Percentiles rank a stretch among this genome's conserved stretches.
Evolutionary conservation across 371 early-diverging fungal species (phyloP).

Genomic region (Apophysomyces variabilis): DNA sequence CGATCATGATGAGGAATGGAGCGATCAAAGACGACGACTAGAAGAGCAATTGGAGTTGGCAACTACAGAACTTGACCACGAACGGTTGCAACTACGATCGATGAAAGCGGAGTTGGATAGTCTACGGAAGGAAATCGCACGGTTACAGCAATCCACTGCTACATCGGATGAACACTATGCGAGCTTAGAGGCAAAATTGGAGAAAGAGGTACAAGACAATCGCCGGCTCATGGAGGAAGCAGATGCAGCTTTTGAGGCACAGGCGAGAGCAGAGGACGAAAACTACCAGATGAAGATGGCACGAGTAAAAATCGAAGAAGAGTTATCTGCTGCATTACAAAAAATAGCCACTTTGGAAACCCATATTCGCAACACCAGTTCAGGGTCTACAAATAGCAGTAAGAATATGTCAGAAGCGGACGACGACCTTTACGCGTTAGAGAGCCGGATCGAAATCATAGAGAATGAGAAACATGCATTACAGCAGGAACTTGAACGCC

Average conservation of each 20-base stretch:
- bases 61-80: conserved; percentile 37
- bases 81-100: conserved; percentile 21
- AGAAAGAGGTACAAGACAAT: conserved; percentile 42
- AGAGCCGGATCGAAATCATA: not conserved
- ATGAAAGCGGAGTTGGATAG: conserved; percentile 27
- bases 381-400: not conserved
- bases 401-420: not conserved
- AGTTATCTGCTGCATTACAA: conserved; percentile 18
- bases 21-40: conserved; percentile 41
- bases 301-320: conserved; percentile 30
- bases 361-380: not conserved
- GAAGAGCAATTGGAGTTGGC: conserved; percentile 48
- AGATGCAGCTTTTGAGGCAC: conserved; percentile 47
- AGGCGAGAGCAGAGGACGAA: conserved; percentile 43
- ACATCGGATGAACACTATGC: conserved; percentile 29
- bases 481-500: conserved; percentile 50
- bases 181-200: conserved; percentile 34
- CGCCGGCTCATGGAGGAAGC: conserved; percentile 47
- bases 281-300: conserved; percentile 42
- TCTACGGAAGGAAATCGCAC: conserved; percentile 23
- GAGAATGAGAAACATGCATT: conserved; percentile 46
- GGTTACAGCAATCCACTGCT: conserved; percentile 19
- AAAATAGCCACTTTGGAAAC: conserved; percentile 3
- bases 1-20: conserved; percentile 24
- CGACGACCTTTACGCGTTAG: not conserved